phyloP scores from a whole-genome alignment of 2,329 filamentous ascomycete species.

The Macroventuria anomochaeta region DNA sequence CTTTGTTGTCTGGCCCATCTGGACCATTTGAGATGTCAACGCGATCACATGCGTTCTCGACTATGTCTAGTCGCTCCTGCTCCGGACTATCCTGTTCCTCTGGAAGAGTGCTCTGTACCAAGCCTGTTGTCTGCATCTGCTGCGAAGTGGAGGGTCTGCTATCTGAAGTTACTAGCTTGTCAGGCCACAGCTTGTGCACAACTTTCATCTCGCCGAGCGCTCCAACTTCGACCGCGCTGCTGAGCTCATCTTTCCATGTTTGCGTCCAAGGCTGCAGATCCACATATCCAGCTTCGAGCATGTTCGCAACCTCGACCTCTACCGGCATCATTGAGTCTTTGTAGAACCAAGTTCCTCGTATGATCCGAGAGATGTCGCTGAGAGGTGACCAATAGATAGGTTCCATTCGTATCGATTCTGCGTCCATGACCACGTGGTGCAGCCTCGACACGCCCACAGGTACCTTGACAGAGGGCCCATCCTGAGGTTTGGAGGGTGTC shows the following conservation, averaged over 20 bases:
- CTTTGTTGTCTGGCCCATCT: slow-evolving; percentile 56
- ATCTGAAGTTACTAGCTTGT: slow-evolving; percentile 62
- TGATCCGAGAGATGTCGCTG: slow-evolving; percentile 82
- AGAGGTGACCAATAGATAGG: slow-evolving; percentile 98
- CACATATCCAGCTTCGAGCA: slow-evolving; percentile 87
- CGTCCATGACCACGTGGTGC: slow-evolving; percentile 84
- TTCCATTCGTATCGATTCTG: slow-evolving; percentile 71
- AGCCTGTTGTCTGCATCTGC: slow-evolving; percentile 35
- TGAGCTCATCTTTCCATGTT: slow-evolving; percentile 90
- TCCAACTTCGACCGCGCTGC: slow-evolving; percentile 88
- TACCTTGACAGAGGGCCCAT: slow-evolving; percentile 63
- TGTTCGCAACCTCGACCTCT: slow-evolving; percentile 84
- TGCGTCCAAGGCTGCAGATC: slow-evolving; percentile 88
- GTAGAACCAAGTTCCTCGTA: slow-evolving; percentile 96
- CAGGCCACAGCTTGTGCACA: slow-evolving; percentile 80
- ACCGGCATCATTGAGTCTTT: slow-evolving; percentile 92
- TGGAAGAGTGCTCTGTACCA: slow-evolving; percentile 44
- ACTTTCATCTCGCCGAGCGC: slow-evolving; percentile 91
- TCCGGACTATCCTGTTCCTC: slow-evolving; percentile 51
- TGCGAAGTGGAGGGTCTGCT: slow-evolving; percentile 51
- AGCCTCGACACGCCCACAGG: slow-evolving; percentile 89
- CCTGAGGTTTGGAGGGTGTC: slow-evolving; percentile 30
- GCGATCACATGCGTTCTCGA: slow-evolving; percentile 55
- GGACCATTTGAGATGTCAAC: slow-evolving; percentile 57
- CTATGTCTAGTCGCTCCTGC: slow-evolving; percentile 51